A percentile compares a stretch with the other conserved stretches of the same genome.
Conservation (phyloP, 2,329 filamentous ascomycete species). For the Claviceps pazoutovae region DNA sequence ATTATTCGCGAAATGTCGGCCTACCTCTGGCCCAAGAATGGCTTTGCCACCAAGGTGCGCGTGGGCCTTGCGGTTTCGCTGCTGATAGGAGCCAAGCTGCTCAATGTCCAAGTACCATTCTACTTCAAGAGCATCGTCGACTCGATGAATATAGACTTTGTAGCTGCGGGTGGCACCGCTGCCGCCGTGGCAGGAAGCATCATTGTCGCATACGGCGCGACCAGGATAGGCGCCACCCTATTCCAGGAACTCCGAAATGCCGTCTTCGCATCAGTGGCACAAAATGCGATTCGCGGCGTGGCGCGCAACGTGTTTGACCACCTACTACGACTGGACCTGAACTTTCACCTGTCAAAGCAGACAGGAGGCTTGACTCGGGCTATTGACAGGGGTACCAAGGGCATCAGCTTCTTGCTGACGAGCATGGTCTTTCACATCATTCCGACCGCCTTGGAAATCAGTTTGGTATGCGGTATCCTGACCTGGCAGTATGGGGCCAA, state of each 20-base stretch:
- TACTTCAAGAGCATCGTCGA: slow-evolving; percentile 99
- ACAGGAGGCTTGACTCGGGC: slow-evolving; percentile 88
- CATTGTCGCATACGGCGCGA: slow-evolving; percentile 83
- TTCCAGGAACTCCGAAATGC: slow-evolving; percentile 94
- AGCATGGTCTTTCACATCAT: slow-evolving; percentile 98
- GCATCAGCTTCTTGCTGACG: slow-evolving; percentile 90
- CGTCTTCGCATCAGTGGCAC: slow-evolving; percentile 90
- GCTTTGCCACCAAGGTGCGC: slow-evolving; percentile 56
- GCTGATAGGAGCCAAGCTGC: slow-evolving; percentile 77
- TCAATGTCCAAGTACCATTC: slow-evolving; percentile 97
- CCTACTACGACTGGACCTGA: slow-evolving; percentile 73
- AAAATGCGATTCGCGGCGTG: slow-evolving; percentile 87
- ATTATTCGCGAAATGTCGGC: slow-evolving; percentile 97
- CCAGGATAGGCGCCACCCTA: slow-evolving; percentile 74
- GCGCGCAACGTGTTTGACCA: slow-evolving; percentile 89
- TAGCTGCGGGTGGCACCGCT: slow-evolving; percentile 74
- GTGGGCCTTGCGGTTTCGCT: slow-evolving; percentile 75
- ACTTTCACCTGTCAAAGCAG: slow-evolving; percentile 87
- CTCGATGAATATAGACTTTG: slow-evolving; percentile 90
- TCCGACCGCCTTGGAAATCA: slow-evolving; percentile 85
- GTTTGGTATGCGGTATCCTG: slow-evolving; percentile 88
- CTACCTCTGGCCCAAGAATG: slow-evolving; percentile 91
- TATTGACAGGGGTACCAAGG: slow-evolving; percentile 93
- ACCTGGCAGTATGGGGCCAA: slow-evolving; percentile 89
- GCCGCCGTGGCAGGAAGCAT: slow-evolving; percentile 81